These are phyloP conservation scores for Escovopsis sp. DNA, from an alignment of 2,329 filamentous ascomycete genomes.

Conservation along the genomic window DNA sequence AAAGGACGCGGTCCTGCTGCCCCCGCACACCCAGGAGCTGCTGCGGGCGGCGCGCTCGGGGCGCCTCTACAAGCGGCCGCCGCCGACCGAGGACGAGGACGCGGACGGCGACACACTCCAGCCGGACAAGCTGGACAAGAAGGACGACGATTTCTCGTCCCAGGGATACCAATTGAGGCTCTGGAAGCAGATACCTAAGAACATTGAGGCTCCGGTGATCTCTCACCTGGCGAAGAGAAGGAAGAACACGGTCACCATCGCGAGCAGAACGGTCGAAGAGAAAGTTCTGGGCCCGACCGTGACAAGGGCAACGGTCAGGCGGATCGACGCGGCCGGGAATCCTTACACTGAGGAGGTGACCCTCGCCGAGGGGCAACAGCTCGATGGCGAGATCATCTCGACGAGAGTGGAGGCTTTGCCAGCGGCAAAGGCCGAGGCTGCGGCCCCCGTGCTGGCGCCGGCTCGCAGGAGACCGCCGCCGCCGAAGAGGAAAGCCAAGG, in stretches of 20 bases:
- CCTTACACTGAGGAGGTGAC: constrained; percentile 74
- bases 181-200: constrained; percentile 49
- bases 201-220: constrained; percentile 35
- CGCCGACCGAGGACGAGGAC: constrained; percentile 46
- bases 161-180: constrained; percentile 41
- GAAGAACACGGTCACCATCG: constrained; percentile 44
- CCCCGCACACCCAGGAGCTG: constrained; percentile 68
- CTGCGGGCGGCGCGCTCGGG: constrained; percentile 69
- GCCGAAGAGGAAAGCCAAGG: constrained; percentile 69
- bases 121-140: constrained; percentile 42
- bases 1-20: constrained; percentile 64
- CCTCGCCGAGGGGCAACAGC: constrained; percentile 60
- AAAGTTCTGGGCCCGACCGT: constrained; percentile 39
- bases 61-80: constrained; percentile 57
- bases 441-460: constrained; percentile 25
- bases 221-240: constrained; percentile 47
- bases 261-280: constrained; percentile 35
- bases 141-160: constrained; percentile 43
- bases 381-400: constrained; percentile 69
- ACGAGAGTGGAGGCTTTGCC: constrained; percentile 41
- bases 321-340: constrained; percentile 65
- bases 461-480: constrained; percentile 53
- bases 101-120: constrained; percentile 30
- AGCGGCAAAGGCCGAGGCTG: constrained; percentile 41
- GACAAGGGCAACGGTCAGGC: constrained; percentile 66